These are phyloP conservation scores for Thelephora ganbajun DNA, from an alignment of 768 basidiomycete species.

Conservation along the genomic window DNA sequence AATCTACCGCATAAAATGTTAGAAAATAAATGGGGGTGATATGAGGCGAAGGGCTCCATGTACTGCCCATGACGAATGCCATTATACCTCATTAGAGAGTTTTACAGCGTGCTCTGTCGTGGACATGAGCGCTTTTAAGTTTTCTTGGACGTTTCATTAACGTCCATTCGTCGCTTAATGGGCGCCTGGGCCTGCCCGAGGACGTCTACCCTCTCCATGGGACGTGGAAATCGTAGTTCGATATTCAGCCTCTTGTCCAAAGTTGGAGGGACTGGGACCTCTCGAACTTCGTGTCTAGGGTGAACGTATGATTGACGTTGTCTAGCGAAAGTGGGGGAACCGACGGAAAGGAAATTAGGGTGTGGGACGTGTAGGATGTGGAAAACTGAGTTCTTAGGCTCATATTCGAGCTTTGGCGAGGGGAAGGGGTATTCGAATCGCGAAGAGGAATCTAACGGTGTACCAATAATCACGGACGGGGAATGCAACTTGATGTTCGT, in stretches of 20 bases:
- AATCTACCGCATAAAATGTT: too few relatives aligned
- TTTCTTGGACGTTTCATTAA: too few relatives aligned
- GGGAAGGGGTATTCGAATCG: constrained; percentile 22
- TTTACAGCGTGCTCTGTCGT: too few relatives aligned
- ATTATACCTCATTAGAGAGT: too few relatives aligned
- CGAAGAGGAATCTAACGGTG: constrained; percentile 18
- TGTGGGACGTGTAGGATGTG: neutral
- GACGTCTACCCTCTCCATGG: neutral
- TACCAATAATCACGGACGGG: constrained; percentile 16
- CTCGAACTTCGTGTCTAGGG: neutral
- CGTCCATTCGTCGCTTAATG: too few relatives aligned
- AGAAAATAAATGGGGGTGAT: too few relatives aligned
- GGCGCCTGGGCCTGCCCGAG: too few relatives aligned
- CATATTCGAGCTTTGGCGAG: neutral
- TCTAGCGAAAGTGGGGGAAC: neutral
- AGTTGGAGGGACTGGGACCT: neutral
- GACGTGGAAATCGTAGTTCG: neutral
- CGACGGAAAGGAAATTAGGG: neutral
- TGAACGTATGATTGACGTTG: neutral
- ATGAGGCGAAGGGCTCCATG: too few relatives aligned
- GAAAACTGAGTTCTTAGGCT: neutral
- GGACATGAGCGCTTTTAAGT: too few relatives aligned
- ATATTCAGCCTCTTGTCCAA: neutral
- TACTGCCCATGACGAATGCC: too few relatives aligned
- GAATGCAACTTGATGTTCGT: constrained; percentile 15